Conservation (phyloP, 2,329 filamentous ascomycete genomes). For the Onygena corvina region DNA sequence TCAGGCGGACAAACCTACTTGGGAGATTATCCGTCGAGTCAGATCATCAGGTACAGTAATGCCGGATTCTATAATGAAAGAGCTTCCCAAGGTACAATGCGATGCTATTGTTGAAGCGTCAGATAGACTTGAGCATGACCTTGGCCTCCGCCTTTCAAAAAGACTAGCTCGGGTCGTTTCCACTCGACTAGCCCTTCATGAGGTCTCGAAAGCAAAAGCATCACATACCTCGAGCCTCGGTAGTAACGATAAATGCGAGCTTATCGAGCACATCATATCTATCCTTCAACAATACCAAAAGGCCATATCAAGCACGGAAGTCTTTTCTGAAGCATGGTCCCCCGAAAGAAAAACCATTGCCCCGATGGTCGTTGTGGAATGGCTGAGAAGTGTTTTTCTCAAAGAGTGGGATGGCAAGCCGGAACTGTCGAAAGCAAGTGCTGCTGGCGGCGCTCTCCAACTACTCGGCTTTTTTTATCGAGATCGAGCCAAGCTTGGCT, state of each 20-base stretch:
- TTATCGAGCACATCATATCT: constrained; percentile 29
- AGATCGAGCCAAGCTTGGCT: constrained; percentile 54
- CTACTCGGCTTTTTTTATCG: constrained; percentile 62
- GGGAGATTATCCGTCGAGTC: constrained; percentile 34
- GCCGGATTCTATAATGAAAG: constrained; percentile 29
- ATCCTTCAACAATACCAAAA: constrained; percentile 14
- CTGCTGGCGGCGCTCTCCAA: constrained; percentile 65
- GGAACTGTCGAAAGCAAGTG: constrained; percentile 55
- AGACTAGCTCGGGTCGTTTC: constrained; percentile 40
- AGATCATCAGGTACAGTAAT: constrained; percentile 30
- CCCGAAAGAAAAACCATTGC: constrained; percentile 19
- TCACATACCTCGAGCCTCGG: constrained; percentile 21
- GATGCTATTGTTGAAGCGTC: constrained; percentile 25
- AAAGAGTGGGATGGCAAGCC: constrained; percentile 70
- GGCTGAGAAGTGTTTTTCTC: constrained; percentile 54
- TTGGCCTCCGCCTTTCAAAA: constrained; percentile 40
- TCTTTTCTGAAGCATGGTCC: neutral
- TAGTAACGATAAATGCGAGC: constrained; percentile 22
- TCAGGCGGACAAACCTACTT: constrained; percentile 26
- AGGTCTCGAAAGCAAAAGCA: constrained; percentile 34
- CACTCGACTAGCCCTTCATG: constrained; percentile 38
- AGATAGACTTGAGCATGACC: constrained; percentile 41
- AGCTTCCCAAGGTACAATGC: constrained; percentile 22
- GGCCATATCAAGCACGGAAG: neutral
- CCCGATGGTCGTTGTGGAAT: constrained; percentile 31